A percentile compares a stretch with the other conserved stretches of the same genome.
phyloP scores from a whole-genome alignment of 768 basidiomycete species.

The Mycena belliarum region DNA sequence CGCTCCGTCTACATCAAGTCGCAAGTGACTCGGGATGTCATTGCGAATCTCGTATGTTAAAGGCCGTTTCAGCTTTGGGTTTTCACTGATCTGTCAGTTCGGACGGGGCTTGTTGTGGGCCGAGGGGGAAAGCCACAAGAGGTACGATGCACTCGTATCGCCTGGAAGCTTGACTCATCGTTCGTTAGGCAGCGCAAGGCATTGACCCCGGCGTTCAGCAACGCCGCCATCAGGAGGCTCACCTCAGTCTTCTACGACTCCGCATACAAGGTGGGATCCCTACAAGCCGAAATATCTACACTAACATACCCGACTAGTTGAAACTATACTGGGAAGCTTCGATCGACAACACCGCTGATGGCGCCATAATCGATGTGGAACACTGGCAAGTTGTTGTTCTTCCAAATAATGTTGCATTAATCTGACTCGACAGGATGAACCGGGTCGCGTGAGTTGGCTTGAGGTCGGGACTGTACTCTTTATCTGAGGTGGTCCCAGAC shows the following conservation, averaged over 20 bases:
- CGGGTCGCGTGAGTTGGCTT: conserved; percentile 33
- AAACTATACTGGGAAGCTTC: conserved; percentile 18
- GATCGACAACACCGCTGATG: conserved; percentile 11
- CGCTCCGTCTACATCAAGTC: conserved; percentile 27
- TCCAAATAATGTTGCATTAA: not conserved
- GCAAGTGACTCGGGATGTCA: conserved; percentile 16
- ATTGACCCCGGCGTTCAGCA: conserved; percentile 43
- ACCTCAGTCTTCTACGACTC: conserved; percentile 43
- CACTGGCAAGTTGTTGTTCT: conserved; percentile 23
- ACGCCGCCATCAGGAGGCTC: conserved; percentile 38
- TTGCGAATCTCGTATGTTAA: conserved; percentile 27
- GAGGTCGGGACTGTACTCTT: not conserved
- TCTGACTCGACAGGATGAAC: conserved; percentile 37
- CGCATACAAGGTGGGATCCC: conserved; percentile 38
- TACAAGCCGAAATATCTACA: not conserved
- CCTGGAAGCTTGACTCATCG: not conserved
- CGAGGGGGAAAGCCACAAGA: conserved; percentile 27
- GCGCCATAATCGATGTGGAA: conserved; percentile 38
- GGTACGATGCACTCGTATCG: conserved; percentile 5
- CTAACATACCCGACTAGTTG: not conserved
- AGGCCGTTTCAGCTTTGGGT: not conserved
- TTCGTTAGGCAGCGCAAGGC: conserved; percentile 38
- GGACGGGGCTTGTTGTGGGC: conserved; percentile 21
- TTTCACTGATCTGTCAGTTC: conserved; percentile 1
- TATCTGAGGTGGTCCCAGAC: conserved; percentile 23